phyloP scores from a whole-genome alignment of 306 rosid species.

The Fagus crenata region DNA sequence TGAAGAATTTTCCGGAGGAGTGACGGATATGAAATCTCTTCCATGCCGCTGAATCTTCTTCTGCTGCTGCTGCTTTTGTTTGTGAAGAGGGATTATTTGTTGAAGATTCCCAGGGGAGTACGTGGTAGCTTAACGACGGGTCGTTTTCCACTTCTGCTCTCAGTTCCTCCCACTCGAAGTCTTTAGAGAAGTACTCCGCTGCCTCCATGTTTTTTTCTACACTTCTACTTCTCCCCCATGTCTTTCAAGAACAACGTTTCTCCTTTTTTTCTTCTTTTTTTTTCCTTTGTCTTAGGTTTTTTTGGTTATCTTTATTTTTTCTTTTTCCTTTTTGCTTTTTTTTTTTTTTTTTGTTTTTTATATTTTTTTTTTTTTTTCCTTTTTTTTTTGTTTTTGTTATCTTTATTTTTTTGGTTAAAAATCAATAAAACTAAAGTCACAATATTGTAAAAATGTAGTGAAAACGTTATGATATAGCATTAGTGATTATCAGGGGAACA shows the following conservation, averaged over 20 bases:
- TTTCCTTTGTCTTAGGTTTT: too few relatives aligned
- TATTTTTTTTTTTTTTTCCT: too few relatives aligned
- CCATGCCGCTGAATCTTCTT: conserved; percentile 65
- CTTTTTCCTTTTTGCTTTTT: too few relatives aligned
- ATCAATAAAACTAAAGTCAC: too few relatives aligned
- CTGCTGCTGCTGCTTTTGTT: conserved; percentile 3
- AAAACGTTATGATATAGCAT: too few relatives aligned
- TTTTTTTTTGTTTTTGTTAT: too few relatives aligned
- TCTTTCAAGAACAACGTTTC: background rate
- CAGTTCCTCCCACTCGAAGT: conserved; percentile 79
- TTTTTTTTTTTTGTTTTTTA: too few relatives aligned
- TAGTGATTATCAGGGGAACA: too few relatives aligned
- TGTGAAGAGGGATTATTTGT: conserved; percentile 12
- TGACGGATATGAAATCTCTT: conserved; percentile 77
- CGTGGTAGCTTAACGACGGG: conserved; percentile 54
- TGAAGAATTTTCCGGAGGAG: conserved; percentile 83
- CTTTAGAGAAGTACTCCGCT: conserved; percentile 62
- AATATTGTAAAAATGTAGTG: too few relatives aligned
- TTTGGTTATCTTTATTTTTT: too few relatives aligned
- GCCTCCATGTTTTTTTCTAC: conserved; percentile 10
- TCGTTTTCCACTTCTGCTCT: conserved; percentile 56
- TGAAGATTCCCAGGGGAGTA: conserved; percentile 39
- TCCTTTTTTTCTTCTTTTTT: too few relatives aligned
- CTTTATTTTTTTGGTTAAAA: too few relatives aligned
- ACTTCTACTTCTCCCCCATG: background rate